Evolutionary conservation across 257 asterid species (phyloP).

Genomic region (Asclepias syriaca): DNA sequence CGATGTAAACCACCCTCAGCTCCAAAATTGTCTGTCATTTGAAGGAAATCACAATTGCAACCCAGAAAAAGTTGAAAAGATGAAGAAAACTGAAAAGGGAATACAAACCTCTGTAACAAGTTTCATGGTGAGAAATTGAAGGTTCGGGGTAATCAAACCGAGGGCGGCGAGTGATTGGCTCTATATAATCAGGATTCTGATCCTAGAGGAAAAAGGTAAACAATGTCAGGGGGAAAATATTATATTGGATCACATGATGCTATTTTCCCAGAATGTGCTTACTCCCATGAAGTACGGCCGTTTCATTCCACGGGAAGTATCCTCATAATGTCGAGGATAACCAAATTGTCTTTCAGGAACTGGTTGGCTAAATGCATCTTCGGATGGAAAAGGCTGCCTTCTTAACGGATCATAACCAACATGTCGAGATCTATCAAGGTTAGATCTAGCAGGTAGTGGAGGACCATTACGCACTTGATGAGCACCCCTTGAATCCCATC

Average conservation of each 20-base stretch:
- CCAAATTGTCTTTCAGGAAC: constrained; percentile 40
- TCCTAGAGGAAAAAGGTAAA: constrained; percentile 27
- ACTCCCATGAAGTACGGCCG: constrained; percentile 48
- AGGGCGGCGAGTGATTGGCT: constrained; percentile 46
- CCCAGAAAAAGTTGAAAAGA: not conserved
- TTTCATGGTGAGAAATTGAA: constrained; percentile 33
- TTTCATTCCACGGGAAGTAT: constrained; percentile 40
- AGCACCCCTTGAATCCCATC: constrained; percentile 48
- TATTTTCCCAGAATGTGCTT: constrained; percentile 20
- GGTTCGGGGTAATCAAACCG: constrained; percentile 40
- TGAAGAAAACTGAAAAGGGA: constrained; percentile 9
- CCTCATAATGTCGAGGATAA: constrained; percentile 37
- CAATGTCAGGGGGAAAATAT: not conserved
- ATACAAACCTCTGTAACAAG: constrained; percentile 34
- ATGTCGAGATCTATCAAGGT: constrained; percentile 32
- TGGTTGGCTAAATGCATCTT: constrained; percentile 38
- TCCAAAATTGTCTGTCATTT: constrained; percentile 31
- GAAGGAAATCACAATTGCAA: constrained; percentile 4
- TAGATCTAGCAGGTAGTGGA: constrained; percentile 27
- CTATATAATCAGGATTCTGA: constrained; percentile 40
- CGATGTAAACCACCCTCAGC: constrained; percentile 28
- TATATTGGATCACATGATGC: not conserved
- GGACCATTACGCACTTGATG: constrained; percentile 27
- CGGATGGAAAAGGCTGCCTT: constrained; percentile 39
- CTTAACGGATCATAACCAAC: constrained; percentile 31